Percentiles rank a stretch among this genome's conserved stretches.
phyloP scores from a whole-genome alignment of 2,329 filamentous ascomycete genomes.

The Trichoderma pleuroti region DNA sequence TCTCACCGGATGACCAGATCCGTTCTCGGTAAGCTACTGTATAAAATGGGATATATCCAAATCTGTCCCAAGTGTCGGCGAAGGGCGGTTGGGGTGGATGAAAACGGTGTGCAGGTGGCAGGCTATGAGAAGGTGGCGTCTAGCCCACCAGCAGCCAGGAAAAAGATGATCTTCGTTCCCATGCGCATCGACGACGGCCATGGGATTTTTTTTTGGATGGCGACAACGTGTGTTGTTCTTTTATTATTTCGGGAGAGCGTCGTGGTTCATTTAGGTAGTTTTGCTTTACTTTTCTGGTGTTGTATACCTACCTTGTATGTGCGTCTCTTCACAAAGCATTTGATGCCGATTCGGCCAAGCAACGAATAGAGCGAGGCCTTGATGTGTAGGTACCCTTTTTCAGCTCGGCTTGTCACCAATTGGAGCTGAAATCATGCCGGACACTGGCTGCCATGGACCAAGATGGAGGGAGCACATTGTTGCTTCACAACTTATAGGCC shows the following conservation, averaged over 20 bases:
- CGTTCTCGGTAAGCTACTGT: neutral
- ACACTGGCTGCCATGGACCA: neutral
- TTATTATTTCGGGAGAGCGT: neutral
- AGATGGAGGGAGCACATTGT: neutral
- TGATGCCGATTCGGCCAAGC: neutral
- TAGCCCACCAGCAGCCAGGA: neutral
- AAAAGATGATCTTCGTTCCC: neutral
- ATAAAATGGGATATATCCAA: neutral
- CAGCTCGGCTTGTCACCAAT: neutral
- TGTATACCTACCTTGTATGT: neutral
- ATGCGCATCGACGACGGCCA: neutral
- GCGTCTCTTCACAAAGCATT: neutral
- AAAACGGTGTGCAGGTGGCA: neutral
- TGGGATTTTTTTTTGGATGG: neutral
- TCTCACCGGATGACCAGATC: neutral
- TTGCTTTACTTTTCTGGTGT: neutral
- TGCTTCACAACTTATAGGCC: neutral
- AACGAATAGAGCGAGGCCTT: too few relatives aligned
- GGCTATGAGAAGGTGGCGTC: slow-evolving; percentile 1
- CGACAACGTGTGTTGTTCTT: neutral
- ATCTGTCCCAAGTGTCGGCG: neutral
- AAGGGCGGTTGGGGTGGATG: neutral
- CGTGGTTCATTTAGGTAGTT: neutral
- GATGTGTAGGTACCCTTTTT: neutral
- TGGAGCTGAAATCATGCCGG: neutral